Percentiles rank a stretch among this genome's conserved stretches.
These are phyloP conservation scores for Megacollybia marginata DNA, from an alignment of 768 basidiomycete species.

Conservation along the genomic window DNA sequence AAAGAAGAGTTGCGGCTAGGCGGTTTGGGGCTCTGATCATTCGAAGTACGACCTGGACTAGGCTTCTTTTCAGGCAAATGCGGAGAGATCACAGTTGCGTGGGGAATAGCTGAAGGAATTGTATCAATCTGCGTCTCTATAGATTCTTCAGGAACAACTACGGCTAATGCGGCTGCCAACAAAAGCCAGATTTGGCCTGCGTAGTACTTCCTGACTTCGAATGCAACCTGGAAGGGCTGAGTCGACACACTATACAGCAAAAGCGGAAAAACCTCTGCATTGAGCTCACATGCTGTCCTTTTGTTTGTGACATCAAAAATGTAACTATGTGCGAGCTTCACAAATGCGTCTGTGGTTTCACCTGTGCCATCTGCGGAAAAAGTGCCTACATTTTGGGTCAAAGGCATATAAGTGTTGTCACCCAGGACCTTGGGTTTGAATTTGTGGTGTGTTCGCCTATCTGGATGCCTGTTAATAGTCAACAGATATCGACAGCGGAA, in stretches of 20 bases:
- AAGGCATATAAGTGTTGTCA: conserved; percentile 43
- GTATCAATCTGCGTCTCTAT: conserved; percentile 8
- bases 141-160: conserved; percentile 34
- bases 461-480: background rate
- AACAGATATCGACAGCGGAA: background rate
- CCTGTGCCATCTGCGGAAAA: conserved; percentile 27
- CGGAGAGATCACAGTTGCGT: background rate
- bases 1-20: conserved; percentile 22
- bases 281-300: conserved; percentile 43
- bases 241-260: background rate
- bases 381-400: conserved; percentile 52
- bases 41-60: conserved; percentile 8
- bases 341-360: conserved; percentile 44
- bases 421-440: conserved; percentile 49
- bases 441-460: conserved; percentile 6
- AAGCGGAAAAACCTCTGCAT: conserved; percentile 41
- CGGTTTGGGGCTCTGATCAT: conserved; percentile 10
- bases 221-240: conserved; percentile 37
- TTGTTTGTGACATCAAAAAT: conserved; percentile 43
- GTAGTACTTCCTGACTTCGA: conserved; percentile 45
- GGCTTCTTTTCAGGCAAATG: background rate
- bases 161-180: conserved; percentile 46
- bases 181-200: conserved; percentile 66
- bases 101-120: background rate
- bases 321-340: conserved; percentile 57